Evolutionary conservation across 164 flowering plant genomes (phyloP), one percentile per base, ranked within the genome.

Genomic region (Piper betle): DNA sequence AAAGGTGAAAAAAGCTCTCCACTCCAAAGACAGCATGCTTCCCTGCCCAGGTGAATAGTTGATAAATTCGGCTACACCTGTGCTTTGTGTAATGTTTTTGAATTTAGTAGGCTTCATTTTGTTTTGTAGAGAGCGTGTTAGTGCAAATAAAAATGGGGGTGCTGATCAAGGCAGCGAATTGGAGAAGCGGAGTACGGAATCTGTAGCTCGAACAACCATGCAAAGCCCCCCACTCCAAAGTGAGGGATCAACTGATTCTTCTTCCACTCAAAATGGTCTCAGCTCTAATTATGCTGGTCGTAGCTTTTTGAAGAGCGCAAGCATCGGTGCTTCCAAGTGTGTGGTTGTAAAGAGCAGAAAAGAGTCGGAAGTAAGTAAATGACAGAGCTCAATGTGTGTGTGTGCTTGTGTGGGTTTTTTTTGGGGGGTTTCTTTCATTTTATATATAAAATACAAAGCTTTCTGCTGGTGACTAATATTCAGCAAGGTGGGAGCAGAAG

Each of bases 21-120:
- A 39, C 78, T 76, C 43, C 85, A 72, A 52, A 81, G 97, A 70
- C 86, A 85, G 62, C 82, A 90, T 75, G 82, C 91, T 39, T 93
- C 99, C 39, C 69, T 94, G 75, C 99, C 97, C 3, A 87, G 96
- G 98, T 88, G 65, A 66, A 53, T 9, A 63, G 15, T 0, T 46
- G 33, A 25, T 25, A 25, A 55, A 18, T 33, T 52, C 13, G 16
- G 55, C 13, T 48, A 37, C 11, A 38, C 18, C 59, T 41, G 5
- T 50, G 43, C 6, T 12, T 58, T 25, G 39, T 5, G 25, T 41
- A 18, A n/a, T 37, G 13, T 6, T 17, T 39, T 71, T 12, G 16
- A 42, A 25, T 25, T 1, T 25, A 25, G 39, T 40, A 13, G 2
- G 8, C 46, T 16, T 12, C 2, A 42, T 56, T 18, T 12, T 62